These are phyloP conservation scores for Jasminum sambac DNA, from an alignment of 257 asterid species.

Conservation along the genomic window DNA sequence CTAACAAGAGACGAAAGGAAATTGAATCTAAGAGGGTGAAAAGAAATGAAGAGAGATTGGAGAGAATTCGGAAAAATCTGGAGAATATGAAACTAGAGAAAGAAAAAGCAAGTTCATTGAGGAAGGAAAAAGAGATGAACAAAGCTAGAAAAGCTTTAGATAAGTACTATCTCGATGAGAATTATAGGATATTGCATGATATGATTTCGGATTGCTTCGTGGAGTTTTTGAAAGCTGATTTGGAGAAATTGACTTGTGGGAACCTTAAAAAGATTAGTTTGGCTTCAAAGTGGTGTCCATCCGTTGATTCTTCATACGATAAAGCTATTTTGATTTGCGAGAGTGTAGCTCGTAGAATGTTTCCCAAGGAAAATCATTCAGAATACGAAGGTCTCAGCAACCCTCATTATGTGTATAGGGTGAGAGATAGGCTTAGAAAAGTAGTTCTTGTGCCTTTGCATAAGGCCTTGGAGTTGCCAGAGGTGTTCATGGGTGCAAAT, in stretches of 20 bases:
- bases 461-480: no score
- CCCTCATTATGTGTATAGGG: constrained; percentile 40
- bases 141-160: no score
- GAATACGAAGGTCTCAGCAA: constrained; percentile 40
- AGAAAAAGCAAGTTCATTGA: no score
- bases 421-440: constrained; percentile 52
- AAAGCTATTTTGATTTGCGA: constrained; percentile 50
- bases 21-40: constrained; percentile 15
- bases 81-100: no score
- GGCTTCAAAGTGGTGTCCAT: constrained; percentile 66
- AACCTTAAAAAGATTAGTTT: constrained; percentile 34
- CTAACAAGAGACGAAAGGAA: no score
- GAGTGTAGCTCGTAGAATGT: constrained; percentile 40
- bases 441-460: constrained; percentile 59
- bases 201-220: constrained; percentile 34
- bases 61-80: no score
- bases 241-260: constrained; percentile 36
- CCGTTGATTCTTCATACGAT: constrained; percentile 57
- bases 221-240: constrained; percentile 42
- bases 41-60: background rate
- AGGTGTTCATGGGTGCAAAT: constrained; percentile 61
- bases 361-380: constrained; percentile 31
- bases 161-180: constrained; percentile 34
- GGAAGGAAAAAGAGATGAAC: no score
- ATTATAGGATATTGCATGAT: constrained; percentile 48